Percentiles rank a stretch among this genome's conserved stretches.
phyloP scores from a whole-genome alignment of 805 yeast species.

The Pichia nakasei region DNA sequence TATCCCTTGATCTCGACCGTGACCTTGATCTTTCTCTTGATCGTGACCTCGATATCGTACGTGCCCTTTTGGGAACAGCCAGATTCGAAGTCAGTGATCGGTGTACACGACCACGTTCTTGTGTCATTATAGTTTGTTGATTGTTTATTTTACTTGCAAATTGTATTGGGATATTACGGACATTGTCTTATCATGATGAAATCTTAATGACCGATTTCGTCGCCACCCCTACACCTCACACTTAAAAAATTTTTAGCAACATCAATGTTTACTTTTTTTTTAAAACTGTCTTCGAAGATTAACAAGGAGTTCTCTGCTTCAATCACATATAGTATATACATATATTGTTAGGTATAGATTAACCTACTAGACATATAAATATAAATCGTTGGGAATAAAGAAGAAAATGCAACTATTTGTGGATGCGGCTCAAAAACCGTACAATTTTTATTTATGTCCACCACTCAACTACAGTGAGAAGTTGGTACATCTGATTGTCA shows the following conservation, averaged over 20 bases:
- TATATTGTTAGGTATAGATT: too few relatives aligned
- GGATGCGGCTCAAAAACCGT: slow-evolving; percentile 11
- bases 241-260: neutral
- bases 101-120: neutral
- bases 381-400: too few relatives aligned
- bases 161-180: too few relatives aligned
- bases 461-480: slow-evolving; percentile 10
- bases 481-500: slow-evolving; percentile 8
- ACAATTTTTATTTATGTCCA: slow-evolving; percentile 14
- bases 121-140: too few relatives aligned
- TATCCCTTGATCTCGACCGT: neutral
- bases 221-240: slow-evolving; percentile 9
- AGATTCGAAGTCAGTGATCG: neutral
- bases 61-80: neutral
- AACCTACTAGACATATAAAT: too few relatives aligned
- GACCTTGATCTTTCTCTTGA: slow-evolving; percentile 7
- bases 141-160: too few relatives aligned
- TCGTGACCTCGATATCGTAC: slow-evolving; percentile 2
- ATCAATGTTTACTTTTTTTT: too few relatives aligned
- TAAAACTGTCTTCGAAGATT: too few relatives aligned
- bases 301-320: too few relatives aligned
- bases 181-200: neutral
- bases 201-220: neutral
- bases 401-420: slow-evolving; percentile 5
- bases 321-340: too few relatives aligned